A percentile compares a stretch with the other conserved stretches of the same genome.
phyloP scores from a whole-genome alignment of 345 rosid genomes.

The Hypericum androsaemum region DNA sequence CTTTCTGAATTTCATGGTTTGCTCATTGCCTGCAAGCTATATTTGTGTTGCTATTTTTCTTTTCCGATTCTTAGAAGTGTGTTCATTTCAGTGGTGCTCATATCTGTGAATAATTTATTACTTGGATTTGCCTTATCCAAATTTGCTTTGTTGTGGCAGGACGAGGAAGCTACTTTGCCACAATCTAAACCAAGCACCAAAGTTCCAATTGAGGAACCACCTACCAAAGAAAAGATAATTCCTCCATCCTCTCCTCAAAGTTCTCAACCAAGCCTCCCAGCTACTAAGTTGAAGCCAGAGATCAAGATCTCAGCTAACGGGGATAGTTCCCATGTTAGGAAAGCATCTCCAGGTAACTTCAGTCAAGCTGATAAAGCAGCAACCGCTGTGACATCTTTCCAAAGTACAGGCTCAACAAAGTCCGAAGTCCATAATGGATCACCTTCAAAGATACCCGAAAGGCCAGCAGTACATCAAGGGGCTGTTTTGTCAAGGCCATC shows the following conservation, averaged over 20 bases:
- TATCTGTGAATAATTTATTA: no score
- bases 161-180: slow-evolving; percentile 24
- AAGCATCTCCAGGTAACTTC: slow-evolving; percentile 29
- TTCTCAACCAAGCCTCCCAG: slow-evolving; percentile 21
- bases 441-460: slow-evolving; percentile 36
- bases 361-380: slow-evolving; percentile 36
- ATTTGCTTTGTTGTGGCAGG: slow-evolving; percentile 17
- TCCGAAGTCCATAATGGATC: slow-evolving; percentile 38
- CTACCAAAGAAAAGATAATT: slow-evolving; percentile 42
- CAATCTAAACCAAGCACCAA: slow-evolving; percentile 31
- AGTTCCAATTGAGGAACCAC: slow-evolving; percentile 43
- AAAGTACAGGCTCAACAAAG: slow-evolving; percentile 21
- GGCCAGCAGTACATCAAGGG: slow-evolving; percentile 26
- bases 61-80: no score
- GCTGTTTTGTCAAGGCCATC: slow-evolving; percentile 74
- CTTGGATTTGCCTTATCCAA: not conserved
- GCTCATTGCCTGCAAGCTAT: no score
- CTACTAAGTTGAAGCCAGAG: slow-evolving; percentile 38
- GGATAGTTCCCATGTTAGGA: slow-evolving; percentile 30
- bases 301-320: slow-evolving; percentile 24
- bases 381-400: slow-evolving; percentile 23
- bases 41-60: no score
- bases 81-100: no score
- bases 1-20: no score
- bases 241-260: slow-evolving; percentile 42